A percentile compares a stretch with the other conserved stretches of the same genome.
Conservation (phyloP, 2,329 filamentous ascomycete species). For the Colletotrichum agaves region DNA sequence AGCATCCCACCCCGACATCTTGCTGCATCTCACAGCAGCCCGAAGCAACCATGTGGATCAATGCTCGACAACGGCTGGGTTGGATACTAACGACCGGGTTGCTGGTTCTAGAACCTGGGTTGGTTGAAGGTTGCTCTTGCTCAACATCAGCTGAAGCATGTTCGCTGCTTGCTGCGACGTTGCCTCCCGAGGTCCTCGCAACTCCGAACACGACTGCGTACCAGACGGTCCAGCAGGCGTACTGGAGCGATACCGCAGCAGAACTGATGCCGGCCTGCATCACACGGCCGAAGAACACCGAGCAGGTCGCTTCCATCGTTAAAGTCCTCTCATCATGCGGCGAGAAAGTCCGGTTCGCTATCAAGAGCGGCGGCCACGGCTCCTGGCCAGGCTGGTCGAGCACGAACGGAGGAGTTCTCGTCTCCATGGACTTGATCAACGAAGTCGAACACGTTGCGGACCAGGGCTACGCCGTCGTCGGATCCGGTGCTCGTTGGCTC, state of each 20-base stretch:
- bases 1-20: too few species aligned
- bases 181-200: not conserved
- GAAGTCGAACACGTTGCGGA: not conserved
- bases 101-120: too few species aligned
- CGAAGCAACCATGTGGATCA: too few species aligned
- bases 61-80: too few species aligned
- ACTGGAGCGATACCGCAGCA: not conserved
- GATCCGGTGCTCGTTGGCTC: not conserved
- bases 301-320: not conserved
- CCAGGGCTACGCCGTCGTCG: not conserved
- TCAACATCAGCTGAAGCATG: not conserved
- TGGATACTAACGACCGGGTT: too few species aligned
- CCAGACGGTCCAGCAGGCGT: not conserved
- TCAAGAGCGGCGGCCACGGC: constrained; percentile 65
- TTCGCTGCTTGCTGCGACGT: not conserved
- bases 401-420: not conserved
- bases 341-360: constrained; percentile 53
- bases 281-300: not conserved
- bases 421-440: not conserved
- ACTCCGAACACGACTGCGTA: not conserved
- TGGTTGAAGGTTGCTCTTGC: not conserved
- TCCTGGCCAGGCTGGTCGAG: not conserved
- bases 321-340: not conserved
- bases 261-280: not conserved
- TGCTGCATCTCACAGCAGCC: too few species aligned